Base-by-base conservation (phyloP, 495 filamentous ascomycete genomes). In the Talaromyces adpressus region DNA sequence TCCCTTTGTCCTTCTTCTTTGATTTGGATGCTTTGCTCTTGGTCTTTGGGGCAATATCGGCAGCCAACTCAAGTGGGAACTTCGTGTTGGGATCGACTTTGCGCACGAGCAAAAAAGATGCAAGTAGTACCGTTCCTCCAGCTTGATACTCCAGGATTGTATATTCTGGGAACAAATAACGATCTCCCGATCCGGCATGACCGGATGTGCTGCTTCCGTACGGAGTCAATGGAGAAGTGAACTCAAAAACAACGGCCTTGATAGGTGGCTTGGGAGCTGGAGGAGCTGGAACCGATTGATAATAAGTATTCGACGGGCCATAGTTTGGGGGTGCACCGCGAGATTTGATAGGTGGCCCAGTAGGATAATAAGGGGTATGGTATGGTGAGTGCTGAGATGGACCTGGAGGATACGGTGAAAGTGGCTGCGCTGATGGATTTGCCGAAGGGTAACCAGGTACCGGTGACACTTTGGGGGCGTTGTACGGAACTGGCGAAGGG, bases 151-250 rank as follows among this genome's bases (percentile, higher is more conserved):
- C 93, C 7, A 98, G 75, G 52, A 98, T 89, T 62, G 87, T 87
- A 69, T 91, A 83, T 71, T 90, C 92, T 0, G 94, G 94, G 69
- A 98, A 94, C 20, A 93, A 72, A 70, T 92, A 98, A 20, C 93
- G 86, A 70, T 97, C 94, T 9, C 92, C 92, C 18, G 83, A 85
- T 14, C 83, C 84, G 8, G 85, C 88, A 32, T 88, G 85, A 57
- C 87, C 87, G 2, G 85, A 81, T 0, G 77, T 76, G 34, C 73
- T 76, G 62, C 73, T 81, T 70, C 78, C 77, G 32, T 80, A 80
- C 1, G 79, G 77, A 12, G 79, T 80, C 59, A 80, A 65, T 0
- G 79, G 79, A 9, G 79, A 81, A 1, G 78, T 79, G 67, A 97
- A 96, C 70, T 97, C 93, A 61, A 98, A 90, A 9, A 93, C 85